phyloP scores from a whole-genome alignment of 2,329 filamentous ascomycete species.

The Emericellopsis atlantica region DNA sequence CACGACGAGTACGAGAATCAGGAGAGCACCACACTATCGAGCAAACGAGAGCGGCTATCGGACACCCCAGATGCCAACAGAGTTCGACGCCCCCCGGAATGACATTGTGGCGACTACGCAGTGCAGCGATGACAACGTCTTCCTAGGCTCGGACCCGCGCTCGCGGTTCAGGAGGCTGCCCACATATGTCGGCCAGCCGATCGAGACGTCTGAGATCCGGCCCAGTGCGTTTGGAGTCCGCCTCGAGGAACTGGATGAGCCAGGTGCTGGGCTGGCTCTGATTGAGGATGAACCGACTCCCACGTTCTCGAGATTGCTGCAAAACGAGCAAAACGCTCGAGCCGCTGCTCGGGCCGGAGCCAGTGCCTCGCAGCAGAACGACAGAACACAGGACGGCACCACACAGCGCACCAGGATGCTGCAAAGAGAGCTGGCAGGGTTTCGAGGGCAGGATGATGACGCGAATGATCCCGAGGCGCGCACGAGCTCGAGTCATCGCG shows the following conservation, averaged over 20 bases:
- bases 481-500: too few species aligned
- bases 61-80: slow-evolving; percentile 42
- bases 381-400: too few species aligned
- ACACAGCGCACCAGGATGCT: too few species aligned
- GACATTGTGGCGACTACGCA: slow-evolving; percentile 45
- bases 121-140: slow-evolving; percentile 47
- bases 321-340: too few species aligned
- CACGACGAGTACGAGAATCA: slow-evolving; percentile 31
- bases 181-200: too few species aligned
- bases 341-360: too few species aligned
- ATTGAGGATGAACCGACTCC: too few species aligned
- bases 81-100: slow-evolving; percentile 34
- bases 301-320: too few species aligned
- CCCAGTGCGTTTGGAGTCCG: slow-evolving; percentile 40
- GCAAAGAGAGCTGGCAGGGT: too few species aligned
- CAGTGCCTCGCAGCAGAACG: too few species aligned
- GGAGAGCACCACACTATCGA: slow-evolving; percentile 15
- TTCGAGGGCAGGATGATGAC: slow-evolving; percentile 12
- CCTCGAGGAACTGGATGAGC: slow-evolving; percentile 10
- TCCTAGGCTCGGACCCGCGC: slow-evolving; percentile 4
- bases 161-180: too few species aligned
- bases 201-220: slow-evolving; percentile 26
- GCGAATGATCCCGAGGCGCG: slow-evolving; percentile 1
- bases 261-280: too few species aligned
- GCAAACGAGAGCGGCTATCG: slow-evolving; percentile 30